A percentile compares a stretch with the other conserved stretches of the same genome.
phyloP scores from a whole-genome alignment of 2,329 filamentous ascomycete species.

The Claviceps digitariae region DNA sequence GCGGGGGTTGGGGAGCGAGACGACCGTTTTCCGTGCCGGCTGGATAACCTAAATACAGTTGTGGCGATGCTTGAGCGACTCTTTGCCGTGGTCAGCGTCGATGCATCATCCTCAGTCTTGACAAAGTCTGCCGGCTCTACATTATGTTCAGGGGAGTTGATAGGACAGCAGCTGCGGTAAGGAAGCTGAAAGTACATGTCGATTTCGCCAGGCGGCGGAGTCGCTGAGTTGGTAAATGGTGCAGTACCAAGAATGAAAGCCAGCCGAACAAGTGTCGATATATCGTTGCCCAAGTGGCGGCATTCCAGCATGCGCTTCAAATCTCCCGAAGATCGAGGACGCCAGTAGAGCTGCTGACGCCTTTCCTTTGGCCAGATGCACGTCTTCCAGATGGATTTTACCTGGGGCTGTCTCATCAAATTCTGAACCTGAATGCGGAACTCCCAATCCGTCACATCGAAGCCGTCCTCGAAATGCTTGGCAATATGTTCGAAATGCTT shows the following conservation, averaged over 20 bases:
- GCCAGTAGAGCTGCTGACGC: slow-evolving; percentile 26
- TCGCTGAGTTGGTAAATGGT: slow-evolving; percentile 22
- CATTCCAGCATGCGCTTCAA: slow-evolving; percentile 31
- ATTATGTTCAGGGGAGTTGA: slow-evolving; percentile 19
- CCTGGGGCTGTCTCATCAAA: slow-evolving; percentile 27
- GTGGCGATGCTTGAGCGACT: slow-evolving; percentile 16
- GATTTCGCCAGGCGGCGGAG: slow-evolving; percentile 25
- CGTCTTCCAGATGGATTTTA: slow-evolving; percentile 31
- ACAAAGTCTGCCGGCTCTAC: slow-evolving; percentile 11
- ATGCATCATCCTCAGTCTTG: slow-evolving; percentile 17
- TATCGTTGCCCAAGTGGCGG: slow-evolving; percentile 27
- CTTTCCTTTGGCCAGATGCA: slow-evolving; percentile 32
- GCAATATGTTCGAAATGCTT: slow-evolving; percentile 34
- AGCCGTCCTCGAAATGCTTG: slow-evolving; percentile 31
- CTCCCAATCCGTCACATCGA: slow-evolving; percentile 28
- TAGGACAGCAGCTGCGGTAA: slow-evolving; percentile 21
- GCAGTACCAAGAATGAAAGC: slow-evolving; percentile 30
- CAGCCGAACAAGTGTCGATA: slow-evolving; percentile 27
- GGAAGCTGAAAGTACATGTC: slow-evolving; percentile 26
- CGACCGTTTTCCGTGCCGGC: slow-evolving; percentile 21
- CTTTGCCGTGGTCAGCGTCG: slow-evolving; percentile 15
- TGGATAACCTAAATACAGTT: slow-evolving; percentile 18
- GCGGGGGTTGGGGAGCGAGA: slow-evolving; percentile 23
- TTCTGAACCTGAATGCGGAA: slow-evolving; percentile 31
- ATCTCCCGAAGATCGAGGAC: slow-evolving; percentile 27